A percentile compares a stretch with the other conserved stretches of the same genome.
These are phyloP conservation scores for Neonectria faginata DNA, from an alignment of 2,329 filamentous ascomycete species.

Conservation along the genomic window DNA sequence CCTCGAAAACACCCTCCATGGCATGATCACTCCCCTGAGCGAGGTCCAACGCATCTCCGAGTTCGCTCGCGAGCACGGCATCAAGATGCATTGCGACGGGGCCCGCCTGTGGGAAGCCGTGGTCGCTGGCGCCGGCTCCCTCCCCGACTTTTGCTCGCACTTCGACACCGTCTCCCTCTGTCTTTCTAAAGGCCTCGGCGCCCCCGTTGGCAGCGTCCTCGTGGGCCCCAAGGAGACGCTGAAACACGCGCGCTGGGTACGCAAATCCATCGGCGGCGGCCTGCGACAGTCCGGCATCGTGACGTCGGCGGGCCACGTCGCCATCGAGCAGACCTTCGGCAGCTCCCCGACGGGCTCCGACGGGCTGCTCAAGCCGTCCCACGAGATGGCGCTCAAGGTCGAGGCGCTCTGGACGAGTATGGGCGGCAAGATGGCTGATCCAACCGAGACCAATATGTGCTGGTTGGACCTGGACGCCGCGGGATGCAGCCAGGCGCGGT, in stretches of 20 bases:
- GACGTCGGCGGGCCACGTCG: slow-evolving; percentile 76
- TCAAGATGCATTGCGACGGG: slow-evolving; percentile 82
- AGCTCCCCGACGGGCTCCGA: slow-evolving; percentile 54
- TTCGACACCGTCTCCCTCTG: slow-evolving; percentile 83
- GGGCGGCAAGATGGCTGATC: slow-evolving; percentile 75
- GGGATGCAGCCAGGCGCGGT: slow-evolving; percentile 55
- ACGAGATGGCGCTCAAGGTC: slow-evolving; percentile 71
- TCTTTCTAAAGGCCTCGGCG: slow-evolving; percentile 85
- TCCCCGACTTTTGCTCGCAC: slow-evolving; percentile 74
- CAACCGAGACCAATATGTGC: slow-evolving; percentile 91
- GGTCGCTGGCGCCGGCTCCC: slow-evolving; percentile 72
- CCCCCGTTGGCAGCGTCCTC: slow-evolving; percentile 82
- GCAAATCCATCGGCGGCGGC: slow-evolving; percentile 82
- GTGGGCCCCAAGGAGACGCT: slow-evolving; percentile 61
- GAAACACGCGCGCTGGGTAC: slow-evolving; percentile 56
- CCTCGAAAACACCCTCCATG: slow-evolving; percentile 87
- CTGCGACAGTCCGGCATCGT: slow-evolving; percentile 79
- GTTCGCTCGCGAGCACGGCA: slow-evolving; percentile 73
- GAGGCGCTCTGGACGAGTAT: slow-evolving; percentile 77
- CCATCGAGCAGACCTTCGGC: slow-evolving; percentile 65
- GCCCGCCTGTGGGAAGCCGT: slow-evolving; percentile 87
- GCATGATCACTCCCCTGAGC: slow-evolving; percentile 79
- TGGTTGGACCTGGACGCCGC: slow-evolving; percentile 80
- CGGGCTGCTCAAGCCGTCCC: slow-evolving; percentile 70
- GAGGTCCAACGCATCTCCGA: slow-evolving; percentile 77